Percentiles rank a stretch among this genome's conserved stretches.
Conservation (phyloP, 106 monocot species). For the Triglochin maritima region DNA sequence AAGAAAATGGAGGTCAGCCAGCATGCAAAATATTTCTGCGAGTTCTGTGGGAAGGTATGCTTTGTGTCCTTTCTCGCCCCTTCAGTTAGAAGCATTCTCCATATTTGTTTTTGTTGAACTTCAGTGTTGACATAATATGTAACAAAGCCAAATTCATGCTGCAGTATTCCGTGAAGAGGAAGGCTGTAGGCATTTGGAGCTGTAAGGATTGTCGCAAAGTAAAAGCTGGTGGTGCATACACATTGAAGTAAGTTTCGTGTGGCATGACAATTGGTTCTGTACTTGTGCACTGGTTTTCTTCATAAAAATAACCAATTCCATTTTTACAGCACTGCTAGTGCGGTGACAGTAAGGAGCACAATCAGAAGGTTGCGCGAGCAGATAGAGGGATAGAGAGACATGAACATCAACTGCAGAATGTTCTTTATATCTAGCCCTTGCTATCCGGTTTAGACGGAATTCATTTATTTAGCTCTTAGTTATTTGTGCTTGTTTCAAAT, state of each 20-base stretch:
- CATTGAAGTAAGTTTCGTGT: slow-evolving; percentile 11
- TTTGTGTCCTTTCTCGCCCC: neutral
- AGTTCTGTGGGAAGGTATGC: slow-evolving; percentile 45
- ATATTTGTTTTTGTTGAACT: neutral
- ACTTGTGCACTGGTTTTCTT: neutral
- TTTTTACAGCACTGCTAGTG: slow-evolving; percentile 22
- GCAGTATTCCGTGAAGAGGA: slow-evolving; percentile 30
- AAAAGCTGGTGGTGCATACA: slow-evolving; percentile 29
- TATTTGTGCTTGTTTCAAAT: neutral
- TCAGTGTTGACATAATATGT: neutral
- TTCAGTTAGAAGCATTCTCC: neutral
- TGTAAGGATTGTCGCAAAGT: slow-evolving; percentile 54
- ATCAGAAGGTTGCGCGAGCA: slow-evolving; percentile 26
- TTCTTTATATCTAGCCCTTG: neutral
- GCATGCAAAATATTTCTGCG: slow-evolving; percentile 54
- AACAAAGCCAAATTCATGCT: neutral
- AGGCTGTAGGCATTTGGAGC: slow-evolving; percentile 28
- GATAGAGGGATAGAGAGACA: slow-evolving; percentile 10
- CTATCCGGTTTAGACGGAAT: neutral
- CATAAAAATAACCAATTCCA: neutral
- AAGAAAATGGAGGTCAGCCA: slow-evolving; percentile 65
- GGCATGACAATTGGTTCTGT: neutral
- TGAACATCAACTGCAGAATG: neutral
- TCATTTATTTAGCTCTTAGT: neutral
- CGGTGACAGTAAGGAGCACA: slow-evolving; percentile 24